Conservation (phyloP, 2,329 filamentous ascomycete species). For the Aspergillus sp. region DNA sequence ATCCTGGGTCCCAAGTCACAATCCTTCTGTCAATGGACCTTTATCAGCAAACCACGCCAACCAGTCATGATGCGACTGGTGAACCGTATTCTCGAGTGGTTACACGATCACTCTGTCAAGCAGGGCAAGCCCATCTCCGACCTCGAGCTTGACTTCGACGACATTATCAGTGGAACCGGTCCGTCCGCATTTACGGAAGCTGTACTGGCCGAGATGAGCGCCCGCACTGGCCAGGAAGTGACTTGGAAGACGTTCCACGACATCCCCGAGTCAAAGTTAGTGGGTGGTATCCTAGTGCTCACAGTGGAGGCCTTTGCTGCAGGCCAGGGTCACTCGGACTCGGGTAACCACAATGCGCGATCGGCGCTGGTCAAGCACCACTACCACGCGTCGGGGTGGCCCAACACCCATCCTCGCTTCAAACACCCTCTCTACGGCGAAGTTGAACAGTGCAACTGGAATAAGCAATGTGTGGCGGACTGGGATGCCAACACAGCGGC, state of each 20-base stretch:
- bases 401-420: conserved; percentile 13
- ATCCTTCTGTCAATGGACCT: conserved; percentile 76
- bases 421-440: conserved; percentile 16
- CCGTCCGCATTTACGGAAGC: conserved; percentile 70
- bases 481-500: conserved; percentile 16
- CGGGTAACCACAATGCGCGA: conserved; percentile 67
- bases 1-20: conserved; percentile 68
- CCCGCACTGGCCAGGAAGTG: conserved; percentile 47
- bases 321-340: conserved; percentile 72
- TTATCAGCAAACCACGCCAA: conserved; percentile 67
- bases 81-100: conserved; percentile 68
- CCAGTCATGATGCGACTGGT: conserved; percentile 69
- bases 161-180: conserved; percentile 72
- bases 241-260: conserved; percentile 68
- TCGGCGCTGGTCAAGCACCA: conserved; percentile 71
- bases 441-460: conserved; percentile 18
- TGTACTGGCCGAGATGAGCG: conserved; percentile 65
- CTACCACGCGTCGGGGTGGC: conserved; percentile 74
- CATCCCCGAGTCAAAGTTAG: conserved; percentile 64
- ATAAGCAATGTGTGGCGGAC: conserved; percentile 14
- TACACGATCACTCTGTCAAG: conserved; percentile 59
- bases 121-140: conserved; percentile 62
- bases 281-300: conserved; percentile 65
- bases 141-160: conserved; percentile 69
- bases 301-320: conserved; percentile 73